phyloP scores from a whole-genome alignment of 768 basidiomycete species.

The Boletus sp. region DNA sequence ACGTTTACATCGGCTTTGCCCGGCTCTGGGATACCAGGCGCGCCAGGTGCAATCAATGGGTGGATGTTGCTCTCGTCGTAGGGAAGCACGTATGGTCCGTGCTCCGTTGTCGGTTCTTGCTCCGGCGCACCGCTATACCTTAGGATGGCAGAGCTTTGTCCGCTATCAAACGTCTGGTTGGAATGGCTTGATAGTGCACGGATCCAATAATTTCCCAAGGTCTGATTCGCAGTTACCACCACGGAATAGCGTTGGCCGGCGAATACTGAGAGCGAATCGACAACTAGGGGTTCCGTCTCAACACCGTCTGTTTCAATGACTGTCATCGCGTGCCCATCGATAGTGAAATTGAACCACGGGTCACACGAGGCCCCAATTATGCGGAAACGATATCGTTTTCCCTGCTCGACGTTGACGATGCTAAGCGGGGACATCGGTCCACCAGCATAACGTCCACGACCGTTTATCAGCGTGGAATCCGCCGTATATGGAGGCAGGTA shows the following conservation, averaged over 20 bases:
- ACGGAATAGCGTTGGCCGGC: conserved; percentile 48
- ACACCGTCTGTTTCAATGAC: conserved; percentile 43
- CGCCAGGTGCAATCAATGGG: conserved; percentile 19
- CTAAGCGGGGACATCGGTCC: conserved; percentile 27
- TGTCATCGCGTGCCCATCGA: conserved; percentile 27
- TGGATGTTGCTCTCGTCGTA: conserved; percentile 19
- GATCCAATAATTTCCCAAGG: conserved; percentile 41
- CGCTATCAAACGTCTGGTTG: conserved; percentile 35
- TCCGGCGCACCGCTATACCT: conserved; percentile 22
- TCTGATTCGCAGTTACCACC: conserved; percentile 39
- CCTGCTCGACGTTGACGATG: conserved; percentile 32
- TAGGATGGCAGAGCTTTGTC: conserved; percentile 18
- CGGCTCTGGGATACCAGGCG: conserved; percentile 19
- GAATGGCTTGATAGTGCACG: conserved; percentile 1
- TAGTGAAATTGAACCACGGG: conserved; percentile 28
- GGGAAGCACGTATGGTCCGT: conserved; percentile 1
- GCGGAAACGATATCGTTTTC: conserved; percentile 39
- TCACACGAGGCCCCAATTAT: conserved; percentile 35
- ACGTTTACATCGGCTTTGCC: conserved; percentile 27
- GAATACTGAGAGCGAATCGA: conserved; percentile 35
- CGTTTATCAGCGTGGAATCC: conserved; percentile 39
- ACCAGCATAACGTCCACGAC: conserved; percentile 32
- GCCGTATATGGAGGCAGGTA: conserved; percentile 1
- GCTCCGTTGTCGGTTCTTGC: conserved; percentile 29
- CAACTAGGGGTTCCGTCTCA: conserved; percentile 35